These are phyloP conservation scores for Cadophora sp. DNA, from an alignment of 2,329 filamentous ascomycete species.

Conservation along the genomic window DNA sequence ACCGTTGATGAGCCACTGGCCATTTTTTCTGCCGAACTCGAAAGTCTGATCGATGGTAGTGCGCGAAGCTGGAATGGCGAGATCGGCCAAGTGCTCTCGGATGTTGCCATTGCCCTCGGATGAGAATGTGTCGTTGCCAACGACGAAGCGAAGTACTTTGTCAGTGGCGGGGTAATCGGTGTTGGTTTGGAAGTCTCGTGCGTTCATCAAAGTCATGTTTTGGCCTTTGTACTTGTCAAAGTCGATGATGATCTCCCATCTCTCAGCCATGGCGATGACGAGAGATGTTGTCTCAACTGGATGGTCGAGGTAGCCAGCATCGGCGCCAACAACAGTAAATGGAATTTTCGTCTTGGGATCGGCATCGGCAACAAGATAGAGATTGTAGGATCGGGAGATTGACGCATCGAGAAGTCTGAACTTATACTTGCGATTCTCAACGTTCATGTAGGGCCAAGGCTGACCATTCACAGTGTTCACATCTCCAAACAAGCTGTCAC, in stretches of 20 bases:
- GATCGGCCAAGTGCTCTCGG: constrained; percentile 15
- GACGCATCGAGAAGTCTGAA: constrained; percentile 43
- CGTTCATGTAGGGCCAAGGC: constrained; percentile 64
- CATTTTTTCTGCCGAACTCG: constrained; percentile 52
- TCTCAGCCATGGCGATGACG: constrained; percentile 60
- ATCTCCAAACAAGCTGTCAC: constrained; percentile 50
- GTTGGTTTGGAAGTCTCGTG: constrained; percentile 50
- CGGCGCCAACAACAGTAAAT: constrained; percentile 55
- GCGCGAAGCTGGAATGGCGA: constrained; percentile 23
- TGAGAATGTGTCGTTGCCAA: constrained; percentile 15
- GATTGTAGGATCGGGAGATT: constrained; percentile 31
- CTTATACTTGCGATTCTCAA: constrained; percentile 66
- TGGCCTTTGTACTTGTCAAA: constrained; percentile 56
- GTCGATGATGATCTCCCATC: constrained; percentile 64
- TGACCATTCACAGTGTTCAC: constrained; percentile 61
- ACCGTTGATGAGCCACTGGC: constrained; percentile 59
- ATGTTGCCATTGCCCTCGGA: constrained; percentile 42
- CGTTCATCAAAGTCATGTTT: constrained; percentile 54
- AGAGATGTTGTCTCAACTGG: constrained; percentile 53
- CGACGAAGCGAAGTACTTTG: constrained; percentile 56
- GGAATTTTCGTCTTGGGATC: constrained; percentile 34
- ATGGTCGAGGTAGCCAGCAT: constrained; percentile 41
- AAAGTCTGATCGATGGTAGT: constrained; percentile 52
- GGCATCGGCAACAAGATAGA: constrained; percentile 33
- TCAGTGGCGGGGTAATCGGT: constrained; percentile 58